Evolutionary conservation across 23 red algal species (phyloP), one percentile per base, ranked within the genome.

Genomic region (Gracilaria vermiculophylla): DNA sequence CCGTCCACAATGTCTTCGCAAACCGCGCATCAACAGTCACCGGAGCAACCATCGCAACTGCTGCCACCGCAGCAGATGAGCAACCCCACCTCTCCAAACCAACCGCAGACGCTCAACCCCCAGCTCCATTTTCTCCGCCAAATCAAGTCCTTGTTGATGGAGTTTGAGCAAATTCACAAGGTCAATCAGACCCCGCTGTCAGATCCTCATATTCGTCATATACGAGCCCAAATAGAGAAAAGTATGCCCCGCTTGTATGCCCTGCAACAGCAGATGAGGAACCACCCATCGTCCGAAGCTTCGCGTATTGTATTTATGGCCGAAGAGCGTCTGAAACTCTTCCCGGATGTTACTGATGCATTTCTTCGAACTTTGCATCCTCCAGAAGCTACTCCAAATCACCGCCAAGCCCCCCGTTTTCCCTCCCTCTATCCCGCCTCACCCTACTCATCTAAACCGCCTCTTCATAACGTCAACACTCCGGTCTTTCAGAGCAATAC

Each of bases 141-240:
- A 39, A 45, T 73, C 8, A 28, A 32, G 3, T 37, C 36, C 40
- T 42, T 73, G 20, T 17, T 73, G 9, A 11, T n/a, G 5, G 36
- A 42, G 14, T 73, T 73, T 25, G 67, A 73, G 25, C 67, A 73
- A 32, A 42, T 73, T 73, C 67, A 73, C 37, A 73, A 73, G 21
- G 36, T 73, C 39, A 73, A 73, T 24, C 67, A 73, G 28, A 24
- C 42, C 17, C 67, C 67, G 7, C 42, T 73, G 9, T 39, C 67
- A 8, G 67, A 73, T 40, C 28, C 36, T 28, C 67, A 40, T 2
- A 42, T 73, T 32, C 36, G 4, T 73, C 67, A 48, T 20, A 73
- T 73, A 45, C 67, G 67, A 4, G 7, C 44, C 12, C 67, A 73
- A 16, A 40, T 73, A 0, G 39, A 73, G 67, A 45, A 45, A 73